phyloP scores from a whole-genome alignment of 805 yeast genomes.

The Metschnikowia lachancei region DNA sequence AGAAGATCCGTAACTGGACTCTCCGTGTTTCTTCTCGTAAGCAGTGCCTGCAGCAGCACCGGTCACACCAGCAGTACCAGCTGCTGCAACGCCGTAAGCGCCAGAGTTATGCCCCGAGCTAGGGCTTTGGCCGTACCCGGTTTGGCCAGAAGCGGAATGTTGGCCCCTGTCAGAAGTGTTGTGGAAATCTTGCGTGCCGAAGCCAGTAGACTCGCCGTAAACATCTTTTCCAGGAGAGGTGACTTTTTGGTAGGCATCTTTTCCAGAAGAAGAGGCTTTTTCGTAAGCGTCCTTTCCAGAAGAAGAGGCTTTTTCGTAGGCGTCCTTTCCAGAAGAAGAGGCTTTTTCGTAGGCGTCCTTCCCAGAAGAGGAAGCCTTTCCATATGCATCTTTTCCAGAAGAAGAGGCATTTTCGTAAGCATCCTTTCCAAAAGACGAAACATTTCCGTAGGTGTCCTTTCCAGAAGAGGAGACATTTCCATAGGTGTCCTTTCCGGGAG shows the following conservation, averaged over 20 bases:
- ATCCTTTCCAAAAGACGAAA: slow-evolving; percentile 16
- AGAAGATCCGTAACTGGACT: slow-evolving; percentile 1
- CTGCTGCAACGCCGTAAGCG: slow-evolving; percentile 12
- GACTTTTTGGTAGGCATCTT: slow-evolving; percentile 16
- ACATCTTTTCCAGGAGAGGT: slow-evolving; percentile 11
- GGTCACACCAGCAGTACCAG: slow-evolving; percentile 15
- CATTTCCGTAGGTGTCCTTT: slow-evolving; percentile 8
- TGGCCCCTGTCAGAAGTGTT: background rate
- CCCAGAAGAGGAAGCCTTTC: no score
- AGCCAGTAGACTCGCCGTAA: background rate
- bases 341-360: slow-evolving; percentile 16
- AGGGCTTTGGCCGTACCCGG: background rate
- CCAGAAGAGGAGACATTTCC: slow-evolving; percentile 3
- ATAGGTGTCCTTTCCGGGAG: background rate
- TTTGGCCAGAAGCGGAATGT: background rate
- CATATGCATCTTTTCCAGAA: slow-evolving; percentile 8
- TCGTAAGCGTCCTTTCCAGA: slow-evolving; percentile 4
- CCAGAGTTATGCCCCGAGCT: slow-evolving; percentile 7
- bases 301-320: slow-evolving; percentile 15
- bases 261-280: slow-evolving; percentile 8
- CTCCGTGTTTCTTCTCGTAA: slow-evolving; percentile 12
- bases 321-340: slow-evolving; percentile 14
- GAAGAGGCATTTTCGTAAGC: slow-evolving; percentile 13
- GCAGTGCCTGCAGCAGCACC: slow-evolving; percentile 17
- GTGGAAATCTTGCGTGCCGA: background rate